Conservation (phyloP, 2,329 filamentous ascomycete genomes). For the Penicillium sp. region DNA sequence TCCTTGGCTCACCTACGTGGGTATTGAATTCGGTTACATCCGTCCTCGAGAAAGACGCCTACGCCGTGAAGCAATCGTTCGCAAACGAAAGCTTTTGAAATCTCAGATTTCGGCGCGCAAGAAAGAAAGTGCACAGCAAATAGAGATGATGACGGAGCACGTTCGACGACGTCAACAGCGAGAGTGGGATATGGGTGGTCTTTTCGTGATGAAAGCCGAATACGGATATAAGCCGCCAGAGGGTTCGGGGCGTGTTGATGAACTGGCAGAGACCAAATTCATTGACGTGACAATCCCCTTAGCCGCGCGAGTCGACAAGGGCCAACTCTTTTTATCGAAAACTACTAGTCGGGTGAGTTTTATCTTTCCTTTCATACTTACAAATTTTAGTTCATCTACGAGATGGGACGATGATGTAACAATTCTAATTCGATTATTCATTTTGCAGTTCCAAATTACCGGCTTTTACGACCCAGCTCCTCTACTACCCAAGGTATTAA, state of each 20-base stretch:
- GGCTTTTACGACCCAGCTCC: conserved; percentile 45
- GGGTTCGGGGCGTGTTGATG: conserved; percentile 12
- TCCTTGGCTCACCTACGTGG: conserved; percentile 38
- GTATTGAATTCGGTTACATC: conserved; percentile 39
- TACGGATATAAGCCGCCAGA: conserved; percentile 35
- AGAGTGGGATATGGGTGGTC: conserved; percentile 32
- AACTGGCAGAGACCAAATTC: conserved; percentile 22
- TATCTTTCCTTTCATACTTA: neutral
- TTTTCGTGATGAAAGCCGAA: conserved; percentile 39
- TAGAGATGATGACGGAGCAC: conserved; percentile 38
- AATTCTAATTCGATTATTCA: conserved; percentile 18
- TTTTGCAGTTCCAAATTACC: conserved; percentile 35
- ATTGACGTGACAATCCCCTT: conserved; percentile 42
- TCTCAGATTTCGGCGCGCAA: conserved; percentile 32
- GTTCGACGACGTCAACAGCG: conserved; percentile 35
- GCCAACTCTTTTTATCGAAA: conserved; percentile 37
- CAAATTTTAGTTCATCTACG: neutral
- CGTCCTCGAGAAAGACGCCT: conserved; percentile 35
- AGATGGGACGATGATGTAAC: neutral
- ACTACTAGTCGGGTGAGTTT: conserved; percentile 31
- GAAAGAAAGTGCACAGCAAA: conserved; percentile 36
- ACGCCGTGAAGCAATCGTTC: conserved; percentile 31
- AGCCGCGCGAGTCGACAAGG: conserved; percentile 41
- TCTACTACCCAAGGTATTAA: conserved; percentile 36
- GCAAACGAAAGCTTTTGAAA: conserved; percentile 34